These are phyloP conservation scores for Colletotrichum chrysophilum DNA, from an alignment of 2,329 filamentous ascomycete genomes.

Conservation along the genomic window DNA sequence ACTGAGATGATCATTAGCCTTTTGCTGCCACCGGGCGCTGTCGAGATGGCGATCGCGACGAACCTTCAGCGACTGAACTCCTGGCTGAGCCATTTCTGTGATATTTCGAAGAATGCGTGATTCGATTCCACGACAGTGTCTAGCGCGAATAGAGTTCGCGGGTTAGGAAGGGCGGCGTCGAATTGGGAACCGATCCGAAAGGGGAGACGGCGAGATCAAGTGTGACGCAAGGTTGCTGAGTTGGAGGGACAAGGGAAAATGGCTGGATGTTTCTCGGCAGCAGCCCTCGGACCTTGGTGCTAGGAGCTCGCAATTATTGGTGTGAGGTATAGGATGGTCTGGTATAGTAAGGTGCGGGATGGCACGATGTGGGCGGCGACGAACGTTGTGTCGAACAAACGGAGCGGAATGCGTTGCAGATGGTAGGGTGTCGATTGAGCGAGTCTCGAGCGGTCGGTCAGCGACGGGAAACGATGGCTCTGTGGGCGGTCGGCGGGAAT, in stretches of 20 bases:
- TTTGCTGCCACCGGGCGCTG: neutral
- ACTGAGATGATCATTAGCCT: slow-evolving; percentile 57
- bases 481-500: neutral
- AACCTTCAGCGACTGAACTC: slow-evolving; percentile 93
- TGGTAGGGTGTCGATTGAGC: neutral
- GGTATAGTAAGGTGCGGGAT: slow-evolving; percentile 5
- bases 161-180: neutral
- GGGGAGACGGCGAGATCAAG: neutral
- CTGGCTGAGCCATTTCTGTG: slow-evolving; percentile 75
- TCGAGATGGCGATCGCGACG: slow-evolving; percentile 3
- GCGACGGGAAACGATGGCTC: neutral
- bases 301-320: slow-evolving; percentile 2
- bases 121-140: neutral
- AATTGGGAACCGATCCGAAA: slow-evolving; percentile 14
- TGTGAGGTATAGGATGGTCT: slow-evolving; percentile 3
- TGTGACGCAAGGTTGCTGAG: slow-evolving; percentile 1
- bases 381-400: neutral
- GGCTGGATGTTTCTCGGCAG: slow-evolving; percentile 1
- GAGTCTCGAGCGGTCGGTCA: neutral
- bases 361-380: neutral
- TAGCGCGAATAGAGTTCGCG: slow-evolving; percentile 20
- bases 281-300: neutral
- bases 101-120: neutral
- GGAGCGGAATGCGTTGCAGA: neutral
- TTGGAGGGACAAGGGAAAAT: slow-evolving; percentile 5